Evolutionary conservation across 257 asterid genomes (phyloP), one percentile per base, ranked within the genome.

Genomic region (Pogostemon cablin): DNA sequence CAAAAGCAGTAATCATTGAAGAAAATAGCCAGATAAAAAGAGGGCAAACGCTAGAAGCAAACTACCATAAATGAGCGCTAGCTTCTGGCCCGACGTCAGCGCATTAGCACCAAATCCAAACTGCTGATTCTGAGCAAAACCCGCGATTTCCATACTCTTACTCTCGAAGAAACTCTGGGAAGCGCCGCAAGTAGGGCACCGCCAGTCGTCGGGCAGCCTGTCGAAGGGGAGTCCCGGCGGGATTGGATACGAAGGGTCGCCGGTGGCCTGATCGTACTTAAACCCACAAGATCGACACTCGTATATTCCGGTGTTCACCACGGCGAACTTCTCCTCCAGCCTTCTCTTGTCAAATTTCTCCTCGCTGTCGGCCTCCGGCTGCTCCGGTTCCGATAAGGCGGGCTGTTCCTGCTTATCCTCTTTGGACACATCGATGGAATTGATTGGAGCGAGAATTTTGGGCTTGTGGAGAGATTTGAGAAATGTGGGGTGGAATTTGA

Each of bases 171-270:
- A 93, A 55, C 76, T 89, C 89, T 85, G 86, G 7, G 99, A 83
- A 9, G 97, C 99, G 25, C 99, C 99, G 67, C 96, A 93, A 41
- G 97, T 93, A 3, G 96, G 83, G 65, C 98, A 93, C 71, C 97
- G 72, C 98, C 98, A 90, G 54, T 90, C 98, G n/a, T 83, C 96
- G 17, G 99, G 99, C 15, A 91, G 83, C 82, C 54, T 75, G 5
- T 79, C 85, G 78, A 87, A 93, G 10, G 97, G 93, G 72, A 93
- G 72, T 11, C 99, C 98, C 2, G 96, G 95, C 3, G 98, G 98
- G 62, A 93, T 82, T 2, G 98, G 98, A 63, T 93, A 93, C 17
- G 96, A 78, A 60, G 97, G 82, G 75, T 93, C 98, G 7, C 97
- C 98, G 1, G 46, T 57, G 20, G 84, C 78, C 57, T 89, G 81